Evolutionary conservation across 2,329 filamentous ascomycete genomes (phyloP).

Genomic region (Monilinia fructicola): DNA sequence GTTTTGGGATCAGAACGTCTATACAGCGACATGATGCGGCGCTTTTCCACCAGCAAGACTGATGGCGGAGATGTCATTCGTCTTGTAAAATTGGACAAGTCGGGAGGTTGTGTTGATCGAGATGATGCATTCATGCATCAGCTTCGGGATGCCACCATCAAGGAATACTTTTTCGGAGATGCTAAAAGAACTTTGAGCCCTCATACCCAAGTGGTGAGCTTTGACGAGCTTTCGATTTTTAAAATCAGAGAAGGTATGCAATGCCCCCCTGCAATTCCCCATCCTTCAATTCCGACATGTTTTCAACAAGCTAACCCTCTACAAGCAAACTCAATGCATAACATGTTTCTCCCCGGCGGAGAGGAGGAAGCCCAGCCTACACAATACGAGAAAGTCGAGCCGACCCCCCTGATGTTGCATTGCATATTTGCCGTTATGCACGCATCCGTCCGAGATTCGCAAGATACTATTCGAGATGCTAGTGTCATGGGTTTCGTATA

Average conservation of each 20-base stretch:
- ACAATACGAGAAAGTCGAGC: slow-evolving; percentile 62
- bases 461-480: slow-evolving; percentile 73
- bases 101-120: slow-evolving; percentile 78
- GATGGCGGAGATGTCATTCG: slow-evolving; percentile 66
- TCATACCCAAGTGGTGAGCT: slow-evolving; percentile 81
- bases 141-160: slow-evolving; percentile 72
- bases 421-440: slow-evolving; percentile 83
- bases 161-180: slow-evolving; percentile 93
- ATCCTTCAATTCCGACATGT: not conserved
- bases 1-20: slow-evolving; percentile 78
- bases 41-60: slow-evolving; percentile 59
- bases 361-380: slow-evolving; percentile 38
- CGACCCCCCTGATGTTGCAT: slow-evolving; percentile 70
- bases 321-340: slow-evolving; percentile 36
- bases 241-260: slow-evolving; percentile 58
- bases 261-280: slow-evolving; percentile 3
- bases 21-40: slow-evolving; percentile 69
- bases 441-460: slow-evolving; percentile 65
- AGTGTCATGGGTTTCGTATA: slow-evolving; percentile 92
- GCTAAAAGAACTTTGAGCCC: slow-evolving; percentile 75
- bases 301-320: slow-evolving; percentile 23
- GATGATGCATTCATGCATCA: slow-evolving; percentile 73
- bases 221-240: slow-evolving; percentile 72
- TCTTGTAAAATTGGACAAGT: slow-evolving; percentile 78
- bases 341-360: slow-evolving; percentile 41